Conservation (phyloP, 179 eudicot species). For the Vitellaria paradoxa region DNA sequence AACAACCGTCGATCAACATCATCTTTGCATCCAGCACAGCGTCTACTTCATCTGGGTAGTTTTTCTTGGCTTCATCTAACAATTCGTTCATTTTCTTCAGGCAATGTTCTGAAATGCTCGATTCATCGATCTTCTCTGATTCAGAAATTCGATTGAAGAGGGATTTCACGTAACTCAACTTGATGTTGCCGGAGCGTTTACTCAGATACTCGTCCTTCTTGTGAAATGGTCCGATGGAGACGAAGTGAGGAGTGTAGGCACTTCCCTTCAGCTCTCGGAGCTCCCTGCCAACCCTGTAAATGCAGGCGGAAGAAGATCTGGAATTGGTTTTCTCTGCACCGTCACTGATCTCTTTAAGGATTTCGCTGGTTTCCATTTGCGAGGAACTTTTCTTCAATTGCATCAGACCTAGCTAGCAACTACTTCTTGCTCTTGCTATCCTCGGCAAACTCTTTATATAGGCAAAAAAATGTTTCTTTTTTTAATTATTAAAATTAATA, state of each 20-base stretch:
- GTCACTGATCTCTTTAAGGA: too few relatives aligned
- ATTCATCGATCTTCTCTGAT: neutral
- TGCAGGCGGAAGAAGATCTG: neutral
- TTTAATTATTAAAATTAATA: too few relatives aligned
- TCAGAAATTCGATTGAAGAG: neutral
- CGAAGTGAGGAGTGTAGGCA: neutral
- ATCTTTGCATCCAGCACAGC: neutral
- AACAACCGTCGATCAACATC: neutral
- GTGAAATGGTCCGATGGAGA: neutral
- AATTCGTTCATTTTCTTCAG: neutral
- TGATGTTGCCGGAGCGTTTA: neutral
- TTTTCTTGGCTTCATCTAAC: neutral
- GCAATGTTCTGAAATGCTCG: neutral
- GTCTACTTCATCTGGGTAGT: neutral
- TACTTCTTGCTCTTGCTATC: too few relatives aligned
- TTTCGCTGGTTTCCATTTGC: too few relatives aligned
- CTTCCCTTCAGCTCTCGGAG: neutral
- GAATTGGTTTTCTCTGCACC: neutral
- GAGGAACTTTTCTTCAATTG: too few relatives aligned
- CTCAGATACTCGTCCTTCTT: neutral
- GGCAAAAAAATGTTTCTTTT: too few relatives aligned
- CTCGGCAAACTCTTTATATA: too few relatives aligned
- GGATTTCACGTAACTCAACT: neutral
- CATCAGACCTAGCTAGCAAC: too few relatives aligned
- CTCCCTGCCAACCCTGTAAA: neutral